Evolutionary conservation across 2,329 filamentous ascomycete species (phyloP).

Genomic region (Neurospora crassa): DNA sequence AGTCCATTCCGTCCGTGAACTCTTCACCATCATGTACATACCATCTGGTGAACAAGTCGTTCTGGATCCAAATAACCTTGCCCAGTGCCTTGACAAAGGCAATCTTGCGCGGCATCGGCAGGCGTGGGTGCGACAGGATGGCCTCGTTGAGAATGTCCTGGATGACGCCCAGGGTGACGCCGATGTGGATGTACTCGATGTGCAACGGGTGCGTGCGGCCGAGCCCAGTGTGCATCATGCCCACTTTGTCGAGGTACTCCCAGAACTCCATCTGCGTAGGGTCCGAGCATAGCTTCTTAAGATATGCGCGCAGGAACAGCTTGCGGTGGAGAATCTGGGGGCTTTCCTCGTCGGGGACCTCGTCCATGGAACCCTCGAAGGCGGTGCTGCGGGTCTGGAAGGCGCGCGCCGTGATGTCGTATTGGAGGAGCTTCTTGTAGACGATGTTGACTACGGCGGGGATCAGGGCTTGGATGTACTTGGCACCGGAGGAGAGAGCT

Average conservation of each 20-base stretch:
- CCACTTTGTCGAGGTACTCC: conserved; percentile 78
- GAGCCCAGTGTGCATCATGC: conserved; percentile 73
- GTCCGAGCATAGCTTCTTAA: conserved; percentile 66
- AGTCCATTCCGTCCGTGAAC: conserved; percentile 35
- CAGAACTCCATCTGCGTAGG: conserved; percentile 69
- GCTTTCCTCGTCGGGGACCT: conserved; percentile 54
- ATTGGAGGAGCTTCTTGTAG: conserved; percentile 70
- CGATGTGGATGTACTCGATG: conserved; percentile 73
- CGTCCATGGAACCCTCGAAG: conserved; percentile 58
- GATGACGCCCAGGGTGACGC: conserved; percentile 62
- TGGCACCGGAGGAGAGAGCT: conserved; percentile 56
- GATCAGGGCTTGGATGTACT: conserved; percentile 74
- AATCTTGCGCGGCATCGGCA: conserved; percentile 59
- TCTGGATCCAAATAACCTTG: conserved; percentile 83
- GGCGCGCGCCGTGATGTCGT: conserved; percentile 72
- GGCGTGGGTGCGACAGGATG: conserved; percentile 59
- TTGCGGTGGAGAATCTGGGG: conserved; percentile 70
- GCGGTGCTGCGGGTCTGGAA: conserved; percentile 56
- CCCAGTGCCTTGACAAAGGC: conserved; percentile 65
- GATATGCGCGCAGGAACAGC: conserved; percentile 67
- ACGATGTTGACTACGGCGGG: conserved; percentile 77
- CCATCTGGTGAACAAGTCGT: conserved; percentile 79
- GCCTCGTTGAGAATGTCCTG: conserved; percentile 71
- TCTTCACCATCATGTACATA: conserved; percentile 63
- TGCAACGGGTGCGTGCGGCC: conserved; percentile 63